A percentile compares a stretch with the other conserved stretches of the same genome.
phyloP scores from a whole-genome alignment of 352 stramenopile genomes.

The Peronospora destructor region DNA sequence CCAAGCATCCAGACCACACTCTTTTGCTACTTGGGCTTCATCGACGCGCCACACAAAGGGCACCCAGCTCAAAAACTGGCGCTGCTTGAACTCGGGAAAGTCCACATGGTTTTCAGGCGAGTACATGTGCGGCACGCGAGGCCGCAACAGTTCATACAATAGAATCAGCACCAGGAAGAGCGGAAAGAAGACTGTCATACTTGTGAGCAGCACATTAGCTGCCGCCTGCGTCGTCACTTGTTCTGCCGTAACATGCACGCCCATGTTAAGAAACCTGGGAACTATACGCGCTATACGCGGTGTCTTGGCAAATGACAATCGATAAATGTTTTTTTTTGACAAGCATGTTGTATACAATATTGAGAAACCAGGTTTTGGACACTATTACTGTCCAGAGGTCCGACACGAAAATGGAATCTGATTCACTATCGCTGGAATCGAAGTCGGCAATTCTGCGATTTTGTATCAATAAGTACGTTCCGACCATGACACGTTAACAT shows the following conservation, averaged over 20 bases:
- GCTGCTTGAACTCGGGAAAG: conserved; percentile 27
- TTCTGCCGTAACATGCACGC: conserved; percentile 21
- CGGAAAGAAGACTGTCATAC: conserved; percentile 54
- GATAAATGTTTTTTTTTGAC: not conserved
- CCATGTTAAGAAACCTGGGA: conserved; percentile 3
- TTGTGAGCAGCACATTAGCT: conserved; percentile 51
- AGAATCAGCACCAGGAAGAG: conserved; percentile 48
- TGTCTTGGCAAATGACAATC: conserved; percentile 10
- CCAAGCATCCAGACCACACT: conserved; percentile 63
- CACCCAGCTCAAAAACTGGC: conserved; percentile 48
- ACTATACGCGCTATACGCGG: not conserved
- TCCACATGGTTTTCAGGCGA: conserved; percentile 41
- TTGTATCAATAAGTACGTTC: too few relatives aligned
- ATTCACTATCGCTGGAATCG: too few relatives aligned
- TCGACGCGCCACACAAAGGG: conserved; percentile 47
- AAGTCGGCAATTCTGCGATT: too few relatives aligned
- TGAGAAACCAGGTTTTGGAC: too few relatives aligned
- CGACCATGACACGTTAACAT: too few relatives aligned
- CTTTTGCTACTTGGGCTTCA: conserved; percentile 51
- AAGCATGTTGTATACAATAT: too few relatives aligned
- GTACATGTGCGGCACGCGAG: conserved; percentile 38
- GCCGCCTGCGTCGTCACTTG: conserved; percentile 24
- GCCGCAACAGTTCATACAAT: conserved; percentile 55
- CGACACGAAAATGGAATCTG: too few relatives aligned
- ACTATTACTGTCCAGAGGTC: too few relatives aligned